Conservation (phyloP, 2,329 filamentous ascomycete species). For the Neofusicoccum ribis region DNA sequence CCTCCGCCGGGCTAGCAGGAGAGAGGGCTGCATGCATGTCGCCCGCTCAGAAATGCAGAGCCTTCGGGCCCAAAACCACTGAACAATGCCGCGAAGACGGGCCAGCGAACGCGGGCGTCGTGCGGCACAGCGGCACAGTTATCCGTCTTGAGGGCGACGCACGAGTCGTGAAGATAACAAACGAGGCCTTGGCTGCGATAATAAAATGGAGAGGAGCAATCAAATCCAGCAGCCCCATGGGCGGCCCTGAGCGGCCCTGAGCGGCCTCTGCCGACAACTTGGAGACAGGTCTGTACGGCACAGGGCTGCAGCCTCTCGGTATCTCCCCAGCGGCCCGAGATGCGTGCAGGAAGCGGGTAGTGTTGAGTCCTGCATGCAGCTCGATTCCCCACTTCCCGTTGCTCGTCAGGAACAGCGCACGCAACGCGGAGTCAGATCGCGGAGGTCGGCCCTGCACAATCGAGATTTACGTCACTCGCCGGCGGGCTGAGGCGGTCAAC, state of each 20-base stretch:
- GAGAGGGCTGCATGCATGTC: not conserved
- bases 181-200: constrained; percentile 4
- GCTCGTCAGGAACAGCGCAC: not conserved
- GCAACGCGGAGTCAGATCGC: not conserved
- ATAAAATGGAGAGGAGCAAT: not conserved
- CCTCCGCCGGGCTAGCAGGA: not conserved
- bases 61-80: not conserved
- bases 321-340: too few species aligned
- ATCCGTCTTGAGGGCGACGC: not conserved
- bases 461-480: too few species aligned
- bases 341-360: not conserved
- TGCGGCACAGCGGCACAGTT: not conserved
- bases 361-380: not conserved
- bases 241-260: not conserved
- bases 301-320: too few species aligned
- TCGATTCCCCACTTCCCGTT: not conserved
- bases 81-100: not conserved
- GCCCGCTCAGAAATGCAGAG: not conserved
- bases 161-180: constrained; percentile 8
- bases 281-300: not conserved
- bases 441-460: not conserved
- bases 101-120: too few species aligned
- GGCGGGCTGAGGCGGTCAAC: too few species aligned
- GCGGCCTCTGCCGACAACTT: not conserved
- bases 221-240: not conserved